phyloP scores from a whole-genome alignment of 73 alveolate species.

The Uronychia binucleata region DNA sequence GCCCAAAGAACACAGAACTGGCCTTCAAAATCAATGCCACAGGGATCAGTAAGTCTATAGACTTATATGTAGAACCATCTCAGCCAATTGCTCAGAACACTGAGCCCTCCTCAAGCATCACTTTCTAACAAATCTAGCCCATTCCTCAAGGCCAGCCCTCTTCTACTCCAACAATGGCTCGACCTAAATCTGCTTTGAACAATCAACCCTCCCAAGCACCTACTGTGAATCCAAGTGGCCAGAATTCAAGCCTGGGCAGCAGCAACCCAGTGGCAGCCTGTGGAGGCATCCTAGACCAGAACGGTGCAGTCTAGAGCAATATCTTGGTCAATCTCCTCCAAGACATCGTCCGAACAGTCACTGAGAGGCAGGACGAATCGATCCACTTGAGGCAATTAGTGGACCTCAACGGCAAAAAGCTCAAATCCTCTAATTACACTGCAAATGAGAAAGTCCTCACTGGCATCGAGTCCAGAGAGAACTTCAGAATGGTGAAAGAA shows the following conservation, averaged over 20 bases:
- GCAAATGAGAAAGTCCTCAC: background rate
- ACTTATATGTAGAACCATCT: background rate
- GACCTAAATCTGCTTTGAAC: background rate
- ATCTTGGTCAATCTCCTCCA: background rate
- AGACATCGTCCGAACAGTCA: background rate
- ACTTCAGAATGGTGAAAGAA: background rate
- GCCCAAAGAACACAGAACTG: background rate
- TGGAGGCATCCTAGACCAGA: background rate
- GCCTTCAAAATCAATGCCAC: background rate
- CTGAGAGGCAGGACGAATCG: background rate
- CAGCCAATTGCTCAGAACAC: too few relatives aligned
- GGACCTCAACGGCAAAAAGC: background rate
- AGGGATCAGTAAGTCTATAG: background rate
- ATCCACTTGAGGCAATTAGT: background rate
- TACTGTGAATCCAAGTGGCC: background rate
- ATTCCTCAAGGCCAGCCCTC: background rate
- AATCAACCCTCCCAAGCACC: background rate
- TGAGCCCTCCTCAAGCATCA: too few relatives aligned
- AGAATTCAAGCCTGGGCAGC: too few relatives aligned
- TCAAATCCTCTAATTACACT: background rate
- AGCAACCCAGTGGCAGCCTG: too few relatives aligned
- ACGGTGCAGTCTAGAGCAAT: background rate
- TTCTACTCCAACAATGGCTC: background rate
- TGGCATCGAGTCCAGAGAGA: background rate
- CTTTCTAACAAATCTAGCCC: too few relatives aligned